Conservation (phyloP, 1,284 basidiomycete species). For the Nidula niveotomentosa region DNA sequence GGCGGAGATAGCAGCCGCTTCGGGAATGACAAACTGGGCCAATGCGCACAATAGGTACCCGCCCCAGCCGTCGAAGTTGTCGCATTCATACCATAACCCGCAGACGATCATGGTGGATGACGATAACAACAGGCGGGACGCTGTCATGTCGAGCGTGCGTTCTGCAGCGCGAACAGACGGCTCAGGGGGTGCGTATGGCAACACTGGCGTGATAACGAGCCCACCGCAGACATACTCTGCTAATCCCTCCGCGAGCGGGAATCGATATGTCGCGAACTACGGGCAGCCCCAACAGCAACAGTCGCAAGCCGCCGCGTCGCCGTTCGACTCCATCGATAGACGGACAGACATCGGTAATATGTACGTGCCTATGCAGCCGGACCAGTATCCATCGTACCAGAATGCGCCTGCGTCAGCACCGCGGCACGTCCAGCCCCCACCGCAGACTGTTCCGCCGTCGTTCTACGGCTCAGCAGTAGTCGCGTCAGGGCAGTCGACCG, state of each 20-base stretch:
- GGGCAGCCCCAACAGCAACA: slow-evolving; percentile 30
- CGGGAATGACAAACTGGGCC: slow-evolving; percentile 57
- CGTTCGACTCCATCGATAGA: slow-evolving; percentile 62
- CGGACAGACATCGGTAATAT: slow-evolving; percentile 65
- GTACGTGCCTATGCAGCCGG: slow-evolving; percentile 79
- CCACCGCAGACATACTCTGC: slow-evolving; percentile 70
- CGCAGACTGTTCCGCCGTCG: slow-evolving; percentile 53
- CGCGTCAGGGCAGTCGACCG: slow-evolving; percentile 40
- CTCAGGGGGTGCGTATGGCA: slow-evolving; percentile 39
- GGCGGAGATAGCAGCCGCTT: slow-evolving; percentile 76
- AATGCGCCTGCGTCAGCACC: slow-evolving; percentile 30
- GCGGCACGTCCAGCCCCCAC: slow-evolving; percentile 46
- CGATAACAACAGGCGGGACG: slow-evolving; percentile 51
- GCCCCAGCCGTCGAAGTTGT: slow-evolving; percentile 66
- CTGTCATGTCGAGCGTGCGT: slow-evolving; percentile 74
- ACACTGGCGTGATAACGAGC: slow-evolving; percentile 59
- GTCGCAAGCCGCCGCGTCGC: slow-evolving; percentile 34
- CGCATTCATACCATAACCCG: slow-evolving; percentile 66
- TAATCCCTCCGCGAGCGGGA: slow-evolving; percentile 47
- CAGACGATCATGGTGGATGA: slow-evolving; percentile 65
- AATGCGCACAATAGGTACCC: slow-evolving; percentile 43
- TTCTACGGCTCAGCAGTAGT: slow-evolving; percentile 71
- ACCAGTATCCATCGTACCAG: slow-evolving; percentile 64
- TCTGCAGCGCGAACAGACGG: slow-evolving; percentile 57
- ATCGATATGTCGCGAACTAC: slow-evolving; percentile 58